A percentile compares a stretch with the other conserved stretches of the same genome.
These are phyloP conservation scores for Omphalotus olearius DNA, from an alignment of 1,284 basidiomycete species.

Conservation along the genomic window DNA sequence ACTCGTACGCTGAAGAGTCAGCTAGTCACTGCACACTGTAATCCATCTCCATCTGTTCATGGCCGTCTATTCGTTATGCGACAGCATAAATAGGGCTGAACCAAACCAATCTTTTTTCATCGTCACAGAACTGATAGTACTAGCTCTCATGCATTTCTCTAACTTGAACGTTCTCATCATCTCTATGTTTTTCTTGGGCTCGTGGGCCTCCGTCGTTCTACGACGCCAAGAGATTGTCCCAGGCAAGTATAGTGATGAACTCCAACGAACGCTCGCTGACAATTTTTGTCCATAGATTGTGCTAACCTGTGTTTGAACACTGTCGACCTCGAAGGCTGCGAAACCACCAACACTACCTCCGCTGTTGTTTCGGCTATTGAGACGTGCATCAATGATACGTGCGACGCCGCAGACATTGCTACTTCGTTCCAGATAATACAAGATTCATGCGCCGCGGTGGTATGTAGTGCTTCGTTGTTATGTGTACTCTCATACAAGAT, in stretches of 20 bases:
- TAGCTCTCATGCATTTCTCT: background rate
- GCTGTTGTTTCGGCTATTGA: background rate
- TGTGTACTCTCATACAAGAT: too few species aligned
- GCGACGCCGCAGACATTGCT: background rate
- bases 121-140: background rate
- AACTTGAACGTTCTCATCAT: background rate
- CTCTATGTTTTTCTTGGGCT: background rate
- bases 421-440: background rate
- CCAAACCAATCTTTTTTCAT: too few species aligned
- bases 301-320: background rate
- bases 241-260: background rate
- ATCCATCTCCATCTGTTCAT: background rate
- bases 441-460: background rate
- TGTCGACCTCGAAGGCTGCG: background rate
- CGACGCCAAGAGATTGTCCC: background rate
- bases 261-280: background rate
- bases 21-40: background rate
- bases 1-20: too few species aligned
- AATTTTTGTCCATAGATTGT: background rate
- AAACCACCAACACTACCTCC: background rate
- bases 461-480: background rate
- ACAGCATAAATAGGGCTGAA: background rate
- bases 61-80: too few species aligned
- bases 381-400: background rate
- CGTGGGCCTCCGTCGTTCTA: background rate